phyloP scores from a whole-genome alignment of 371 early-diverging fungal species.

The Chytridium lagenaria region DNA sequence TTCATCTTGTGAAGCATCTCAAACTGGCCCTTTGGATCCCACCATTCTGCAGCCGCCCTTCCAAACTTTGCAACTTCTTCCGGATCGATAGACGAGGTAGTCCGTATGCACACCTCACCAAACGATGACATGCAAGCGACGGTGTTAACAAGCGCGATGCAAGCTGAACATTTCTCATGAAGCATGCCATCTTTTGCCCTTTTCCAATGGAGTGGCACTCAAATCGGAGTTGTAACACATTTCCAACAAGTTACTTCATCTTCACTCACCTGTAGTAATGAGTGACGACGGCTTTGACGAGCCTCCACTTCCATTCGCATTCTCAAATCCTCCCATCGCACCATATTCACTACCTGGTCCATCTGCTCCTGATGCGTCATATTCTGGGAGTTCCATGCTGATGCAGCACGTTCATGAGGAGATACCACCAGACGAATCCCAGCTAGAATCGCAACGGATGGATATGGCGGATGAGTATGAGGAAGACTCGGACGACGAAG shows the following conservation, averaged over 20 bases:
- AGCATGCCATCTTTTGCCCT: background rate
- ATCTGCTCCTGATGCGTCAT: background rate
- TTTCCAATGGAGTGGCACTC: background rate
- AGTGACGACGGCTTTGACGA: background rate
- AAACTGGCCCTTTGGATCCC: conserved; percentile 89
- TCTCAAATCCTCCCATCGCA: background rate
- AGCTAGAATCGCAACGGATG: conserved; percentile 19
- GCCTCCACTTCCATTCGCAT: conserved; percentile 10
- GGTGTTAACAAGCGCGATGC: too few relatives aligned
- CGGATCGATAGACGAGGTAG: conserved; percentile 62
- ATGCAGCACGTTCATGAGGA: background rate
- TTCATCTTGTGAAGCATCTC: conserved; percentile 91
- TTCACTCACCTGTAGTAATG: too few relatives aligned
- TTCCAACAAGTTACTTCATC: background rate
- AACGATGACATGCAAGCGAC: too few relatives aligned
- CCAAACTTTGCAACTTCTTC: conserved; percentile 86
- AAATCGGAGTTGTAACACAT: conserved; percentile 2
- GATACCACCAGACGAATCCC: conserved; percentile 9
- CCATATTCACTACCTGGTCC: background rate
- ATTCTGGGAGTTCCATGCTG: background rate
- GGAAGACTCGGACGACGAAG: conserved; percentile 25
- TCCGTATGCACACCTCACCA: too few relatives aligned
- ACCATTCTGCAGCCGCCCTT: conserved; percentile 82
- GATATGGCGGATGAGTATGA: conserved; percentile 10
- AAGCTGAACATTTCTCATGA: too few relatives aligned